A percentile compares a stretch with the other conserved stretches of the same genome.
Conservation (phyloP, 2,329 filamentous ascomycete species). For the Plenodomus lindquistii region DNA sequence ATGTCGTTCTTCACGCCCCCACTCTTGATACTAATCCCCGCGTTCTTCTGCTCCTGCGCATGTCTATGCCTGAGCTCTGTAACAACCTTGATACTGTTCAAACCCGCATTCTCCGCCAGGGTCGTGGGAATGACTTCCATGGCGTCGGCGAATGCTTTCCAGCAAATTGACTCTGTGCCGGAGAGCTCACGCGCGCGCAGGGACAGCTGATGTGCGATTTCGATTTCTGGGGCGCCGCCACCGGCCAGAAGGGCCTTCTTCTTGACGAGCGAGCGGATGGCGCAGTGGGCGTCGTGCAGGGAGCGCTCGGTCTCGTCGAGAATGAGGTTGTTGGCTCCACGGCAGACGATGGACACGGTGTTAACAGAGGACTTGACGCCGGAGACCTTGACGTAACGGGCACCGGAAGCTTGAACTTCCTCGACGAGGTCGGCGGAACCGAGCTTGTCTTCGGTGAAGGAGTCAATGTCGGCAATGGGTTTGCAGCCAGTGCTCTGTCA, state of each 20-base stretch:
- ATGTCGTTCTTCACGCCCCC: slow-evolving; percentile 97
- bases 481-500: slow-evolving; percentile 88
- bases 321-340: slow-evolving; percentile 91
- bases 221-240: slow-evolving; percentile 94
- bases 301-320: slow-evolving; percentile 96
- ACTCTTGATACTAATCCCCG: slow-evolving; percentile 96
- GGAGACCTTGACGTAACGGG: slow-evolving; percentile 92
- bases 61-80: slow-evolving; percentile 94
- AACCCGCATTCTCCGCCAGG: slow-evolving; percentile 91
- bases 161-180: slow-evolving; percentile 96
- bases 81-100: slow-evolving; percentile 98
- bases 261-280: slow-evolving; percentile 96
- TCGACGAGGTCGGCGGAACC: slow-evolving; percentile 92
- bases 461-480: slow-evolving; percentile 96
- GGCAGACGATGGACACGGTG: slow-evolving; percentile 92
- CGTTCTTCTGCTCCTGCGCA: slow-evolving; percentile 92
- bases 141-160: slow-evolving; percentile 97
- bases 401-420: slow-evolving; percentile 83
- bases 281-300: slow-evolving; percentile 95
- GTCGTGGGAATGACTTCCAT: slow-evolving; percentile 97
- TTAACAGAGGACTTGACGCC: slow-evolving; percentile 82
- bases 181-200: slow-evolving; percentile 80
- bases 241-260: slow-evolving; percentile 99
- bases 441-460: slow-evolving; percentile 97
- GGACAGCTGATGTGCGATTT: slow-evolving; percentile 85